Percentiles rank a stretch among this genome's conserved stretches.
phyloP scores from a whole-genome alignment of 176 grass and related monocot genomes.

The Juncus inflexus region DNA sequence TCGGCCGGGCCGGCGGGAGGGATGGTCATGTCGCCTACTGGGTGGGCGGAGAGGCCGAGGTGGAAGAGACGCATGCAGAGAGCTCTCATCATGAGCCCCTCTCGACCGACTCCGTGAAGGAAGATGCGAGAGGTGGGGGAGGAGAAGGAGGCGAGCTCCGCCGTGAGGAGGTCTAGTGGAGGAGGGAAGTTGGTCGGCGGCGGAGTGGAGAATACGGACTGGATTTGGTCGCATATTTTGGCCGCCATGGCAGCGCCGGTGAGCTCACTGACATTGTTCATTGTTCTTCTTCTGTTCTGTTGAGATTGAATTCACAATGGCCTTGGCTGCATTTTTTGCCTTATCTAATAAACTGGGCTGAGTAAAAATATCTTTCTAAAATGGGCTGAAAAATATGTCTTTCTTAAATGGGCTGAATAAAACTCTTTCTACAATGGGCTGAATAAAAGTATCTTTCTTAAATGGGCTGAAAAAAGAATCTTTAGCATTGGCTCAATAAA shows the following conservation, averaged over 20 bases:
- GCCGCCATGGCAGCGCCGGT: conserved; percentile 39
- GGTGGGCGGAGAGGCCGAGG: conserved; percentile 58
- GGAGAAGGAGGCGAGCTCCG: conserved; percentile 34
- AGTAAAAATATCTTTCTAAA: no score
- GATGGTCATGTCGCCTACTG: conserved; percentile 66
- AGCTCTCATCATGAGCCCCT: conserved; percentile 88
- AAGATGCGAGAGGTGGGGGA: conserved; percentile 47
- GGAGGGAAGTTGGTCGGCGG: conserved; percentile 16
- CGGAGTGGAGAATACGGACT: conserved; percentile 51
- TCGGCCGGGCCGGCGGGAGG: conserved; percentile 34
- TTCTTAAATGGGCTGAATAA: no score
- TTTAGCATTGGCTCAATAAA: no score
- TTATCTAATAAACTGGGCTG: no score
- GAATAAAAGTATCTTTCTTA: no score
- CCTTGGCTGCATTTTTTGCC: background rate
- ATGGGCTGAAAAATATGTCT: no score
- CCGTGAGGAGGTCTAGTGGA: conserved; percentile 32
- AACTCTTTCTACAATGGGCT: no score
- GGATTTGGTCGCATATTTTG: conserved; percentile 70
- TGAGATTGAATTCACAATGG: background rate
- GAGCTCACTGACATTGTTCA: conserved; percentile 22
- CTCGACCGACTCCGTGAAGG: conserved; percentile 89
- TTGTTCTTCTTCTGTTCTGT: conserved; percentile 30
- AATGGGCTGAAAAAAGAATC: no score
- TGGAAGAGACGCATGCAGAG: conserved; percentile 95